Percentiles rank a stretch among this genome's conserved stretches.
These are phyloP conservation scores for Mycena pura DNA, from an alignment of 768 basidiomycete genomes.

Conservation along the genomic window DNA sequence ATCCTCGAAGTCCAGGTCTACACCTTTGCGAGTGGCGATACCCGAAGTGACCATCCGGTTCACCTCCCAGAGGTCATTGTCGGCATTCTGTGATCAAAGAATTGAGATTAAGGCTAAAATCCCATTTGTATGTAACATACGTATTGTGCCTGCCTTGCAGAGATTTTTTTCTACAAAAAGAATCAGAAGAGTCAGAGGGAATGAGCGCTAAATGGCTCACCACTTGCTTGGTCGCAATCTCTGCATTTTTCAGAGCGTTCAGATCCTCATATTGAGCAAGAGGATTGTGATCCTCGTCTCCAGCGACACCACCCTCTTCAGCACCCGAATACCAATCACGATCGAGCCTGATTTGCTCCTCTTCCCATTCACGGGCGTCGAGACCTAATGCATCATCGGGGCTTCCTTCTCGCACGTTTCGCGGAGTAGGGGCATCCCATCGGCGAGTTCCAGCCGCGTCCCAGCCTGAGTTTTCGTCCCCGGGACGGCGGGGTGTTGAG, in stretches of 20 bases:
- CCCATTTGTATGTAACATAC: slow-evolving; percentile 50
- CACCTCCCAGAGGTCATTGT: slow-evolving; percentile 98
- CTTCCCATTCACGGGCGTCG: slow-evolving; percentile 93
- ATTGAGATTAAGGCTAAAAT: slow-evolving; percentile 12
- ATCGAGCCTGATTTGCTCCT: slow-evolving; percentile 91
- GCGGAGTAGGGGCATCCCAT: slow-evolving; percentile 90
- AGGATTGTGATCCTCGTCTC: slow-evolving; percentile 92
- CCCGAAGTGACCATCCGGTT: slow-evolving; percentile 98
- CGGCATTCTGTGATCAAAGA: slow-evolving; percentile 79
- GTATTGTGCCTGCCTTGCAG: slow-evolving; percentile 95
- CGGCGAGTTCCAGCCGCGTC: slow-evolving; percentile 58
- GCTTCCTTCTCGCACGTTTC: slow-evolving; percentile 68
- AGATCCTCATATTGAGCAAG: slow-evolving; percentile 94
- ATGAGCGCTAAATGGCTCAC: slow-evolving; percentile 47
- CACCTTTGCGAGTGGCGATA: slow-evolving; percentile 82
- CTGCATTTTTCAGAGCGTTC: slow-evolving; percentile 67
- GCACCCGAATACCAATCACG: slow-evolving; percentile 96
- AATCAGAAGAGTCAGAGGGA: slow-evolving; percentile 25
- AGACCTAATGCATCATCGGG: slow-evolving; percentile 71
- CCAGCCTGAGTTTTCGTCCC: slow-evolving; percentile 68
- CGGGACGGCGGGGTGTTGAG: slow-evolving; percentile 76
- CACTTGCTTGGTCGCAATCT: slow-evolving; percentile 77
- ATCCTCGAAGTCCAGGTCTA: slow-evolving; percentile 96
- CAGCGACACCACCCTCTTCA: slow-evolving; percentile 85
- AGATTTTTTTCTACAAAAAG: slow-evolving; percentile 74